These are phyloP conservation scores for Epipyxis sp. DNA, from an alignment of 108 stramenopile species.

Conservation along the genomic window DNA sequence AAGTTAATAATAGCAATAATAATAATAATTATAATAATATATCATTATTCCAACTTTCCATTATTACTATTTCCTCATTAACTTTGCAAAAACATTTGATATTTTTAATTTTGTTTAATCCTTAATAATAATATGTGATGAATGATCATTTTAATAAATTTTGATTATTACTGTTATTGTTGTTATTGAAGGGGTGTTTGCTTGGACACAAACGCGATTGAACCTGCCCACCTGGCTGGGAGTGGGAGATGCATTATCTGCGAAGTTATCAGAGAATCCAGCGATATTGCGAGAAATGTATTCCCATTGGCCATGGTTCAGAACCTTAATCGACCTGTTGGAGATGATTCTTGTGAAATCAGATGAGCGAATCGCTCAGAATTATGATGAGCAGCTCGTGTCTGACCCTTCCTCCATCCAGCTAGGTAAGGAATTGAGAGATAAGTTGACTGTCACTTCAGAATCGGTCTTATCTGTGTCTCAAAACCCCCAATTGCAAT, in stretches of 20 bases:
- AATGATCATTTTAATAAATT: no score
- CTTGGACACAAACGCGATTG: constrained; percentile 92
- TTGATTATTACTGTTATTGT: no score
- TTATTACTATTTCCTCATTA: no score
- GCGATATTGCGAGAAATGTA: constrained; percentile 76
- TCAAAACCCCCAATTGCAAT: constrained; percentile 67
- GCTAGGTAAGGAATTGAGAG: constrained; percentile 76
- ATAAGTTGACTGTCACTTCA: constrained; percentile 72
- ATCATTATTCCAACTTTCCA: no score
- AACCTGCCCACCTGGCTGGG: constrained; percentile 95
- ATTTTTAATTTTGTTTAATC: no score
- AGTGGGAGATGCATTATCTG: constrained; percentile 74
- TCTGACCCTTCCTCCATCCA: constrained; percentile 50
- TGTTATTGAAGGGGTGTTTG: no score
- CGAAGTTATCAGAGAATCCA: constrained; percentile 42
- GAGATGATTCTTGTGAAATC: constrained; percentile 91
- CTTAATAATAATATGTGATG: no score
- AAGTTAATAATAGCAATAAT: no score
- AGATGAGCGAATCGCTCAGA: constrained; percentile 78
- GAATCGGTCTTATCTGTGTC: constrained; percentile 76
- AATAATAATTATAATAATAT: no score
- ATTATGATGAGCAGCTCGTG: constrained; percentile 84
- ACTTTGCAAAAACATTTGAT: no score
- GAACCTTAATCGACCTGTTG: constrained; percentile 82
- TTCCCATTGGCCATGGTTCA: constrained; percentile 88